Evolutionary conservation across 23 red algal genomes (phyloP).

Genomic region (Gracilaria caudata): DNA sequence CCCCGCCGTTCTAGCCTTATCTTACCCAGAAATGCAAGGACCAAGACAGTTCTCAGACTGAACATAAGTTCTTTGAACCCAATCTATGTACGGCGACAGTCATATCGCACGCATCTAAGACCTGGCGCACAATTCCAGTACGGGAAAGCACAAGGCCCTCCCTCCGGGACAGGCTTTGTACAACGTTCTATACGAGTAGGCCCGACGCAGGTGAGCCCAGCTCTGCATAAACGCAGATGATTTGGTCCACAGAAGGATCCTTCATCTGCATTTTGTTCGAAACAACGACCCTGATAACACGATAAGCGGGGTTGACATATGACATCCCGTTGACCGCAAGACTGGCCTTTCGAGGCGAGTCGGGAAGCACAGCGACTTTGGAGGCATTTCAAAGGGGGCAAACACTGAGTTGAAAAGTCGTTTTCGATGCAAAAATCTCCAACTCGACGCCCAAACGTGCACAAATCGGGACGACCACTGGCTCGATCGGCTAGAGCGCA

Average conservation of each 20-base stretch:
- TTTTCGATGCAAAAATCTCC: neutral
- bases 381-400: neutral
- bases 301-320: neutral
- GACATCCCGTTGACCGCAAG: neutral
- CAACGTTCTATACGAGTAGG: neutral
- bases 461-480: neutral
- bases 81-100: neutral
- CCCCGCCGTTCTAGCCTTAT: too few species aligned
- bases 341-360: neutral
- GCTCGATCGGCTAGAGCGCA: too few species aligned
- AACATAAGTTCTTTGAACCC: neutral
- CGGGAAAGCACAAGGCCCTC: constrained; percentile 6
- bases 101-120: neutral
- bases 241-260: neutral
- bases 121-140: constrained; percentile 8
- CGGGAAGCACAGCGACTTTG: neutral
- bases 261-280: neutral
- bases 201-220: neutral
- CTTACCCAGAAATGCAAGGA: too few species aligned
- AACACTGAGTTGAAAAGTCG: neutral
- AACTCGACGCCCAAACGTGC: neutral
- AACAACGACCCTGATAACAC: neutral
- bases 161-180: neutral
- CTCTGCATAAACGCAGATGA: neutral
- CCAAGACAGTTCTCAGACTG: neutral